A percentile compares a stretch with the other conserved stretches of the same genome.
Evolutionary conservation across 805 yeast species (phyloP).

Genomic region (Candida insectorum): DNA sequence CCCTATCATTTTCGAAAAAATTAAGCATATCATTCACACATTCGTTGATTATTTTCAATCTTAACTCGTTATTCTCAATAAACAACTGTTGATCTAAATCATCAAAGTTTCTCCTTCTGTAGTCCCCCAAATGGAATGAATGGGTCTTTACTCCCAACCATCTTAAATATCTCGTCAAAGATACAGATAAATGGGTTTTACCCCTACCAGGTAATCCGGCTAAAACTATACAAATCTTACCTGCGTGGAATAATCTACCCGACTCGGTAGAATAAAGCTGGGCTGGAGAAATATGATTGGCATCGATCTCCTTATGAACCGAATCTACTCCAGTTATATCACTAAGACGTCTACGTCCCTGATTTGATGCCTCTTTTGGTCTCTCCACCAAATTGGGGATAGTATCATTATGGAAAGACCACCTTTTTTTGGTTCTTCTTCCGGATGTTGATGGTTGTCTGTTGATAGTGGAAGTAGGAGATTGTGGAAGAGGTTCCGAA

Average conservation of each 20-base stretch:
- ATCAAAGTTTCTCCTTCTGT: slow-evolving; percentile 58
- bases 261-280: slow-evolving; percentile 90
- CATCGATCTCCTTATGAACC: slow-evolving; percentile 62
- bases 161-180: slow-evolving; percentile 84
- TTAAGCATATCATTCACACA: slow-evolving; percentile 67
- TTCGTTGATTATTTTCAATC: slow-evolving; percentile 56
- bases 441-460: slow-evolving; percentile 24
- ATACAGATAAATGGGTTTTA: slow-evolving; percentile 88
- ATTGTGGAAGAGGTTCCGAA: slow-evolving; percentile 21
- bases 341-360: slow-evolving; percentile 31
- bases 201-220: slow-evolving; percentile 97
- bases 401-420: slow-evolving; percentile 40
- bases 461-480: slow-evolving; percentile 4
- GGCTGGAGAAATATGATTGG: slow-evolving; percentile 78
- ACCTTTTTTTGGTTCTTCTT: slow-evolving; percentile 36
- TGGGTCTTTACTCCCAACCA: slow-evolving; percentile 96
- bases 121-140: slow-evolving; percentile 88
- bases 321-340: slow-evolving; percentile 46
- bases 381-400: slow-evolving; percentile 36
- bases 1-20: slow-evolving; percentile 72
- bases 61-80: slow-evolving; percentile 50
- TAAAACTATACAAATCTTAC: slow-evolving; percentile 81
- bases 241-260: slow-evolving; percentile 93
- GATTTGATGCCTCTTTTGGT: slow-evolving; percentile 20
- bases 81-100: slow-evolving; percentile 40